phyloP scores from a whole-genome alignment of 495 filamentous ascomycete species.

The Neurospora intermedia region DNA sequence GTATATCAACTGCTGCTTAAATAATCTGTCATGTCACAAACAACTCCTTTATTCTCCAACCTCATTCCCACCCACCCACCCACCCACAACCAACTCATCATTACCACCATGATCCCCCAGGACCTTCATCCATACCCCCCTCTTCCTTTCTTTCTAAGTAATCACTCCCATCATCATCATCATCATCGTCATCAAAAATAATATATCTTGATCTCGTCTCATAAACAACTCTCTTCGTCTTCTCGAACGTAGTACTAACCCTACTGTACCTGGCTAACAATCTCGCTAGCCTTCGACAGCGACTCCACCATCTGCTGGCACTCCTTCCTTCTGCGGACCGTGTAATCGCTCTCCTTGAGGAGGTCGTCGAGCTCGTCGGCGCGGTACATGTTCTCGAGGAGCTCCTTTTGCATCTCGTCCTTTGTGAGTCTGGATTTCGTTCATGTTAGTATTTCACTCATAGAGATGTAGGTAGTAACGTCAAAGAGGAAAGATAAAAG shows the following conservation, averaged over 20 bases:
- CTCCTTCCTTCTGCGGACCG: constrained; percentile 87
- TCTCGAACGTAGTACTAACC: background rate
- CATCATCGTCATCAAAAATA: background rate
- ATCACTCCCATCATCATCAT: background rate
- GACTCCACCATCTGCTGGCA: constrained; percentile 99
- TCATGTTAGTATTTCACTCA: background rate
- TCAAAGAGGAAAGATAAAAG: background rate
- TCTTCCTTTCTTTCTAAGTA: background rate
- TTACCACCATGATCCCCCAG: background rate
- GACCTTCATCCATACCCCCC: background rate
- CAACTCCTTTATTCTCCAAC: background rate
- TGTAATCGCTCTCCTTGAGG: constrained; percentile 97
- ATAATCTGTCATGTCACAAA: background rate
- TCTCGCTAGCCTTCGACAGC: constrained; percentile 77
- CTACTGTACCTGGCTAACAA: constrained; percentile 93
- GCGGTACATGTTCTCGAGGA: constrained; percentile 97
- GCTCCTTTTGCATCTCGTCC: constrained; percentile 96
- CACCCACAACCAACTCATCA: background rate
- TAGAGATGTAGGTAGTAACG: background rate
- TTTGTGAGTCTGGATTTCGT: constrained; percentile 61
- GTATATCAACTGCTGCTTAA: background rate
- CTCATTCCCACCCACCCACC: background rate
- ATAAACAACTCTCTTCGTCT: background rate
- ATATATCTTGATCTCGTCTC: background rate
- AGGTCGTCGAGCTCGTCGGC: constrained; percentile 81